Percentiles rank a stretch among this genome's conserved stretches.
phyloP scores from a whole-genome alignment of 345 rosid genomes.

The Salix koriyanagi region DNA sequence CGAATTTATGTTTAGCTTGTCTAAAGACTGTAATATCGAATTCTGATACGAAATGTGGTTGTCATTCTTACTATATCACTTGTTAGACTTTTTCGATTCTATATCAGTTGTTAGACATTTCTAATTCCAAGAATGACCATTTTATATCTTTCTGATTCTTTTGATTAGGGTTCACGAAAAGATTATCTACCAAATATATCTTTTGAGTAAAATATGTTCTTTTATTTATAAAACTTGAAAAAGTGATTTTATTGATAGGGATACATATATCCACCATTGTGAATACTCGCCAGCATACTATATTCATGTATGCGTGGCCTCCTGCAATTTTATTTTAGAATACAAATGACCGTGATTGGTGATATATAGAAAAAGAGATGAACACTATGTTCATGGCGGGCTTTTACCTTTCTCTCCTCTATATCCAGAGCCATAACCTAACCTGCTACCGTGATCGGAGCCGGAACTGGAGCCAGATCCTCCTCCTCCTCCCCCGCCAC shows the following conservation, averaged over 20 bases:
- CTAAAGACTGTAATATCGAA: background rate
- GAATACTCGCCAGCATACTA: background rate
- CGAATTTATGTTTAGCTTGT: background rate
- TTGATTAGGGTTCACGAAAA: background rate
- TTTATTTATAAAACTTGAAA: background rate
- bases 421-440: conserved; percentile 26
- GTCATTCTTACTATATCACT: background rate
- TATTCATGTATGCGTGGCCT: background rate
- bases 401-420: conserved; percentile 14
- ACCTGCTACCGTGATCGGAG: background rate
- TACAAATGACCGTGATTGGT: background rate
- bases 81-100: background rate
- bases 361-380: background rate
- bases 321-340: conserved; percentile 22
- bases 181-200: background rate
- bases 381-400: conserved; percentile 24
- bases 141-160: background rate
- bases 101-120: background rate
- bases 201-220: background rate
- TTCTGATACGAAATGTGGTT: background rate
- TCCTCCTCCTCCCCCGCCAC: conserved; percentile 15
- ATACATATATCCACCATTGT: background rate
- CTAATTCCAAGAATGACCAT: background rate
- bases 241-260: background rate
- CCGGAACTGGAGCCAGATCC: conserved; percentile 23